phyloP scores from a whole-genome alignment of 2,329 filamentous ascomycete genomes.

The Aspergillus candidus region DNA sequence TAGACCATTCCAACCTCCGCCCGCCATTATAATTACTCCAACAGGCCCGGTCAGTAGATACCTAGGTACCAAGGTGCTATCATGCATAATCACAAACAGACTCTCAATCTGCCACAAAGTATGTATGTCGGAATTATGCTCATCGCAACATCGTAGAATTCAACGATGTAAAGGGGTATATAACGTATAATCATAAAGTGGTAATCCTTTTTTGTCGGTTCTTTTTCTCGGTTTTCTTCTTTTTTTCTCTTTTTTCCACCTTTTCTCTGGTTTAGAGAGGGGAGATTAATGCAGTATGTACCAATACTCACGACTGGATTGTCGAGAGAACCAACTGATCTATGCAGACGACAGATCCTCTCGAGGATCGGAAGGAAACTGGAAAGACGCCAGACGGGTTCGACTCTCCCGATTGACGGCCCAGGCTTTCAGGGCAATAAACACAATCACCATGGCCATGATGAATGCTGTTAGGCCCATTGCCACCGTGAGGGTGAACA shows the following conservation, averaged over 20 bases:
- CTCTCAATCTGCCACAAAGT: too few relatives aligned
- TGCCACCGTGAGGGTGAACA: constrained; percentile 87
- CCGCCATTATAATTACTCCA: too few relatives aligned
- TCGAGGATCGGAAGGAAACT: constrained; percentile 19
- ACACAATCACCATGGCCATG: constrained; percentile 75
- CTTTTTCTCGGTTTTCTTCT: constrained; percentile 1
- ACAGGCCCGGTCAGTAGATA: too few relatives aligned
- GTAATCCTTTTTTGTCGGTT: background rate
- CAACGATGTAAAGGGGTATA: too few relatives aligned
- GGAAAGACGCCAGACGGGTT: constrained; percentile 24
- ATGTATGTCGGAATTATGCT: too few relatives aligned
- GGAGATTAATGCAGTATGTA: background rate
- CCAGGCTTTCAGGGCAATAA: constrained; percentile 85
- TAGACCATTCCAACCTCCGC: too few relatives aligned
- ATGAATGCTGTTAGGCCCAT: constrained; percentile 77
- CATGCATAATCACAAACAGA: too few relatives aligned
- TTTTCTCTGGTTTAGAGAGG: background rate
- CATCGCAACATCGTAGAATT: too few relatives aligned
- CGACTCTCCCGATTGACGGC: constrained; percentile 49
- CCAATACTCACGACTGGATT: background rate
- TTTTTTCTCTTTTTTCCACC: constrained; percentile 3
- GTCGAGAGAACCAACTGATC: background rate
- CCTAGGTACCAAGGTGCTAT: too few relatives aligned
- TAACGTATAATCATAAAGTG: too few relatives aligned
- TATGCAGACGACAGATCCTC: background rate